Conservation (phyloP, 1,139 yeast genomes). For the Spencermartinsiella ligniputridi region DNA sequence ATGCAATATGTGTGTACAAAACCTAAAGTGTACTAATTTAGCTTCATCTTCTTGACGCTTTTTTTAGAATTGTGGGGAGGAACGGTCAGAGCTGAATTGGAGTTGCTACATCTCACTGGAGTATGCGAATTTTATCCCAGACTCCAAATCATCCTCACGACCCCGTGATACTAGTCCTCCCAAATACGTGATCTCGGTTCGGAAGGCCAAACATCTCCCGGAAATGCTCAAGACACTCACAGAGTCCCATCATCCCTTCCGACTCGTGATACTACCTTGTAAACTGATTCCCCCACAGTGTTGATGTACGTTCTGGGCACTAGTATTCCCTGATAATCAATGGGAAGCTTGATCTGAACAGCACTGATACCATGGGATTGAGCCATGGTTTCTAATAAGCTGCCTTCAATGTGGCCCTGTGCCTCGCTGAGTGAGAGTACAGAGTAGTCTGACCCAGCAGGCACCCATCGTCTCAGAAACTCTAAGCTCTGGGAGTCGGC, state of each 20-base stretch:
- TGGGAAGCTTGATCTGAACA: conserved; percentile 49
- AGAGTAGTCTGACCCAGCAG: neutral
- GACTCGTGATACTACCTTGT: conserved; percentile 35
- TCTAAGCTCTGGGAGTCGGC: conserved; percentile 41
- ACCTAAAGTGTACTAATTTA: no score
- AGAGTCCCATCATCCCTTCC: neutral
- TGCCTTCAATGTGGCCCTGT: conserved; percentile 56
- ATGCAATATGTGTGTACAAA: no score
- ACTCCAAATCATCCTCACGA: no score
- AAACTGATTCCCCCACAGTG: conserved; percentile 75
- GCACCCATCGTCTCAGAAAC: neutral
- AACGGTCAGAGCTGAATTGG: no score
- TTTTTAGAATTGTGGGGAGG: no score
- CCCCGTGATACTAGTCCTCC: no score
- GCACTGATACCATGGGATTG: conserved; percentile 47
- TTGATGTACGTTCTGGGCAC: conserved; percentile 65
- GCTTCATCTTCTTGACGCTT: no score
- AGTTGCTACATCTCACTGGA: no score
- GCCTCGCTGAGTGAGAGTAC: neutral
- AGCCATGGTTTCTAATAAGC: conserved; percentile 71
- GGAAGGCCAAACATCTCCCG: no score
- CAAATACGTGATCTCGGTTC: no score
- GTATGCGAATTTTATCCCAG: no score
- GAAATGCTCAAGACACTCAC: no score
- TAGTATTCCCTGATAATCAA: conserved; percentile 82